Conservation (phyloP, 2,329 filamentous ascomycete species). For the Cordyceps cicadae region DNA sequence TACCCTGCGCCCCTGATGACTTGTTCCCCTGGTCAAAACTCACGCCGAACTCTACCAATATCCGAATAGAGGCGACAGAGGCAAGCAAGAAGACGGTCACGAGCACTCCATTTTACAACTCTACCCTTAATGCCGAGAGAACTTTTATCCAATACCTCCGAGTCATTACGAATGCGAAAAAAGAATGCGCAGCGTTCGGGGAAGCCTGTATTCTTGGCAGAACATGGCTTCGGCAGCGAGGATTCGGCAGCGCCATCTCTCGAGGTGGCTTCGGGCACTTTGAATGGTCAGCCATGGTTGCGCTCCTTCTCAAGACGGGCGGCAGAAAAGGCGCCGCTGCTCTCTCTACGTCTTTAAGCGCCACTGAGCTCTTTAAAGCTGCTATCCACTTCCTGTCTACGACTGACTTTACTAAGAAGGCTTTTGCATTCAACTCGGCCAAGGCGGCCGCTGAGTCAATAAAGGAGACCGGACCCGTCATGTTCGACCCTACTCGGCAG, state of each 20-base stretch:
- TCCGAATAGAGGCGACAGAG: slow-evolving; percentile 47
- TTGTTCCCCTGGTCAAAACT: slow-evolving; percentile 68
- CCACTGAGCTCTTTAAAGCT: slow-evolving; percentile 91
- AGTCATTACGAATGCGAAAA: slow-evolving; percentile 60
- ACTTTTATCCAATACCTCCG: slow-evolving; percentile 68
- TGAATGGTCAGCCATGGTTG: slow-evolving; percentile 78
- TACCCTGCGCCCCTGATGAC: slow-evolving; percentile 62
- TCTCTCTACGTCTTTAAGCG: slow-evolving; percentile 73
- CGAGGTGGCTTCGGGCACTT: slow-evolving; percentile 86
- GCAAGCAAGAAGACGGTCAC: slow-evolving; percentile 33
- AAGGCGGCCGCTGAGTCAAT: slow-evolving; percentile 26
- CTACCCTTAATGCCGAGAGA: slow-evolving; percentile 69
- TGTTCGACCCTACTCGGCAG: slow-evolving; percentile 68
- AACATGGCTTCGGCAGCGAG: slow-evolving; percentile 83
- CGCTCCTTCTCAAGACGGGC: slow-evolving; percentile 71
- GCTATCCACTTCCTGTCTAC: slow-evolving; percentile 77
- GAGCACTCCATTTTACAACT: slow-evolving; percentile 81
- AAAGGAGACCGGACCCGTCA: slow-evolving; percentile 50
- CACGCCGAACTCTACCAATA: slow-evolving; percentile 58
- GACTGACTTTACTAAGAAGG: slow-evolving; percentile 61
- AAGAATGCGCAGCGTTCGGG: slow-evolving; percentile 62
- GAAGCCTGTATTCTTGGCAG: slow-evolving; percentile 82
- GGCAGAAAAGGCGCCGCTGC: slow-evolving; percentile 62
- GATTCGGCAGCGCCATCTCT: slow-evolving; percentile 61
- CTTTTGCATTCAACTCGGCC: slow-evolving; percentile 42